Conservation (phyloP, 148 eudicot species). For the Dianthus caryophyllus region DNA sequence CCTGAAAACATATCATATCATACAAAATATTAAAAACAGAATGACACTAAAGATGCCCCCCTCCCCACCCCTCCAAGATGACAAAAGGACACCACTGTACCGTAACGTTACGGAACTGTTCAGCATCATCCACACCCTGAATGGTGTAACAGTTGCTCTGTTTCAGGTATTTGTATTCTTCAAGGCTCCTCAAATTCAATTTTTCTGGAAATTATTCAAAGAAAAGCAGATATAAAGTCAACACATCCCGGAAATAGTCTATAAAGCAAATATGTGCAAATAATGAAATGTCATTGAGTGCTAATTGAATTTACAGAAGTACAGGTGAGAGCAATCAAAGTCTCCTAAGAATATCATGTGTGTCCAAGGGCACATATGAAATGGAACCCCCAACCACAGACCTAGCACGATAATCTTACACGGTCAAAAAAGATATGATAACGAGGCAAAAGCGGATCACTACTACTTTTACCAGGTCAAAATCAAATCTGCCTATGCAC, state of each 20-base stretch:
- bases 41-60: neutral
- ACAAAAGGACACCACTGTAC: slow-evolving; percentile 33
- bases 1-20: too few relatives aligned
- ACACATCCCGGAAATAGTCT: neutral
- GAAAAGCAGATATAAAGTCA: slow-evolving; percentile 6
- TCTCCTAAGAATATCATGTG: neutral
- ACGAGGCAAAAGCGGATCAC: neutral
- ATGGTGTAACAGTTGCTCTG: slow-evolving; percentile 80
- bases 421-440: neutral
- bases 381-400: neutral
- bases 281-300: neutral
- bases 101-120: slow-evolving; percentile 66
- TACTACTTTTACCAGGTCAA: neutral
- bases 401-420: neutral
- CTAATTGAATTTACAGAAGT: neutral
- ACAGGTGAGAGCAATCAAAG: neutral
- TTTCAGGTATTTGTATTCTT: slow-evolving; percentile 66
- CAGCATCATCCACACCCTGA: slow-evolving; percentile 86
- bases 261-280: slow-evolving; percentile 4
- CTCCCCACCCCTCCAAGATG: neutral
- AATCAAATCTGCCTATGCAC: neutral
- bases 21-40: neutral
- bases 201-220: slow-evolving; percentile 43
- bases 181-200: slow-evolving; percentile 60
- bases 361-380: neutral